Evolutionary conservation across 1,139 yeast species (phyloP).

Genomic region (Geotrichum australiense): DNA sequence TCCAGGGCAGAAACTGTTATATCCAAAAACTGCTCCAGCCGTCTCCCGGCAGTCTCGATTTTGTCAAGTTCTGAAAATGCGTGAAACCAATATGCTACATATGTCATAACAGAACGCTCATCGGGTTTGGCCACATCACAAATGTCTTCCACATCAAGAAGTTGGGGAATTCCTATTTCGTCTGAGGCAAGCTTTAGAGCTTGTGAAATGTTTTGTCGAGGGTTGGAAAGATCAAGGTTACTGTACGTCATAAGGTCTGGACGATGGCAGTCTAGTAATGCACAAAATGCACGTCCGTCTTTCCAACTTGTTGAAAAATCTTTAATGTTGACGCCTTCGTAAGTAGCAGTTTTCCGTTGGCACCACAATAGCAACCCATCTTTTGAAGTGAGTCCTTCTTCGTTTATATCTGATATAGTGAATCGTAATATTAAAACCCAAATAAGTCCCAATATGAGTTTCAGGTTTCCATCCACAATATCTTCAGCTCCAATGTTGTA

Average conservation of each 20-base stretch:
- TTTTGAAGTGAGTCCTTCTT: conserved; percentile 40
- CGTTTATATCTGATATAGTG: conserved; percentile 41
- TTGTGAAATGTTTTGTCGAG: conserved; percentile 32
- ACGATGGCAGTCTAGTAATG: conserved; percentile 40
- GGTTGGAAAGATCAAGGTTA: conserved; percentile 32
- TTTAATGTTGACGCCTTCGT: conserved; percentile 35
- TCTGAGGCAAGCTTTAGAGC: conserved; percentile 40
- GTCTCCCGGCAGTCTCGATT: conserved; percentile 38
- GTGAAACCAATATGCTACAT: conserved; percentile 60
- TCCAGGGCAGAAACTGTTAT: conserved; percentile 33
- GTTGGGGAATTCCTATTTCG: conserved; percentile 46
- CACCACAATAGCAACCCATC: conserved; percentile 42
- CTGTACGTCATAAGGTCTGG: conserved; percentile 40
- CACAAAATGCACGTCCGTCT: conserved; percentile 45
- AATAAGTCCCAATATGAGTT: conserved; percentile 55
- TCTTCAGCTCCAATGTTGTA: conserved; percentile 63
- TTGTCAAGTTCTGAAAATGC: conserved; percentile 40
- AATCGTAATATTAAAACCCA: conserved; percentile 56
- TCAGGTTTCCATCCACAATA: conserved; percentile 55
- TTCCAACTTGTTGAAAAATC: conserved; percentile 43
- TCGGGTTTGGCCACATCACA: conserved; percentile 46
- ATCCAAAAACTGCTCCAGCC: conserved; percentile 37
- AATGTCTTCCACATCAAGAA: conserved; percentile 58
- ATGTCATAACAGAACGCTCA: conserved; percentile 59
- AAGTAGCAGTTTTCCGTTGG: conserved; percentile 39